These are phyloP conservation scores for Panaeolus papilionaceus DNA, from an alignment of 768 basidiomycete genomes.

Conservation along the genomic window DNA sequence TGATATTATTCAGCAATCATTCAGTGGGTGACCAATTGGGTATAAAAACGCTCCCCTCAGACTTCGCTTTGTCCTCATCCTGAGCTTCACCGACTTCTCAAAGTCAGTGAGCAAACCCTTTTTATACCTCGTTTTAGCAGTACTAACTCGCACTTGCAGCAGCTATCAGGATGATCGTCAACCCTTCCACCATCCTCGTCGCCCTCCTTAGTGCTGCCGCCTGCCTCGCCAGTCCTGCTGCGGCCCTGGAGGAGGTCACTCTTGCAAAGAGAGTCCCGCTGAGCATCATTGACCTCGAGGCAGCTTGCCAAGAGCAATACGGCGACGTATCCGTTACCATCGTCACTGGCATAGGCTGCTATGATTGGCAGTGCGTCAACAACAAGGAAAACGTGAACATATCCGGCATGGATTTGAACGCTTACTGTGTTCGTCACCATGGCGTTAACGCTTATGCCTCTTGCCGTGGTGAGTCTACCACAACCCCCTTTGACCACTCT, in stretches of 20 bases:
- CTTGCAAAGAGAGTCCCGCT: background rate
- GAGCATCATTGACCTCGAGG: background rate
- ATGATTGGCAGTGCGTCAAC: background rate
- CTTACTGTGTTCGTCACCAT: background rate
- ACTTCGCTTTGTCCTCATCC: no score
- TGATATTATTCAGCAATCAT: no score
- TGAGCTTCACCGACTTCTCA: no score
- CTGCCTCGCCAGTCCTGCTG: background rate
- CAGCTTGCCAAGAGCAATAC: background rate
- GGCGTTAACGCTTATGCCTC: background rate
- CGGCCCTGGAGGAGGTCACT: background rate
- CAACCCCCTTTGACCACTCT: background rate
- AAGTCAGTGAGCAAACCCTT: no score
- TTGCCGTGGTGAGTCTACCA: background rate
- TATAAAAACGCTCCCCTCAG: no score
- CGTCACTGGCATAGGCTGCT: background rate
- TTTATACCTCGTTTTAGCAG: no score
- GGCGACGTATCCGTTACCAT: background rate
- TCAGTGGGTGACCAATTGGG: no score
- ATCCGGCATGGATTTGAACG: background rate
- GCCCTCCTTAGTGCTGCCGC: background rate
- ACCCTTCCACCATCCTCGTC: background rate
- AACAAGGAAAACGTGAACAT: background rate
- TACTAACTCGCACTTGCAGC: no score
- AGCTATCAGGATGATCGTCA: background rate